A percentile compares a stretch with the other conserved stretches of the same genome.
phyloP scores from a whole-genome alignment of 2,329 filamentous ascomycete species.

The Xylariaceae sp. region DNA sequence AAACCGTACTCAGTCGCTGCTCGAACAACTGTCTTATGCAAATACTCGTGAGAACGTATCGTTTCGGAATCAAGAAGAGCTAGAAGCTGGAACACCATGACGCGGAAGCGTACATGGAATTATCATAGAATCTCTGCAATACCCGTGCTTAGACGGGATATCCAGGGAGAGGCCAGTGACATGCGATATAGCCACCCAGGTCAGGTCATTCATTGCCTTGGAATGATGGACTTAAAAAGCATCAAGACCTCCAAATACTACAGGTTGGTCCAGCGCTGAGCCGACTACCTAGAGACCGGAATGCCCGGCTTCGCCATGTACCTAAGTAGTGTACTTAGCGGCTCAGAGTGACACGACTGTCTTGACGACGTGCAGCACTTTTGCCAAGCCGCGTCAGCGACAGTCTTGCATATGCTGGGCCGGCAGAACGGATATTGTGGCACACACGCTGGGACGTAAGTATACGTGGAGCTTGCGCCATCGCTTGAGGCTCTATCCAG shows the following conservation, averaged over 20 bases:
- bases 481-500: neutral
- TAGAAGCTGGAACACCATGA: neutral
- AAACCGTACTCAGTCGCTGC: neutral
- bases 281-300: neutral
- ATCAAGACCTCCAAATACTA: too few relatives aligned
- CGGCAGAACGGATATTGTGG: neutral
- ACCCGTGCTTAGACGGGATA: too few relatives aligned
- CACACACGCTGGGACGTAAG: neutral
- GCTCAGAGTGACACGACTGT: neutral
- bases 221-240: too few relatives aligned
- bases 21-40: neutral
- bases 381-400: neutral
- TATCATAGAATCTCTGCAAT: too few relatives aligned
- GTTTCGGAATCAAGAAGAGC: neutral
- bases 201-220: too few relatives aligned
- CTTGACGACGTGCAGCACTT: neutral
- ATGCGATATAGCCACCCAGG: too few relatives aligned
- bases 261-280: neutral
- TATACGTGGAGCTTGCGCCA: neutral
- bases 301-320: too few relatives aligned
- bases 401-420: neutral
- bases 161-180: too few relatives aligned
- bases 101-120: neutral
- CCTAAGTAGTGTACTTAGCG: too few relatives aligned
- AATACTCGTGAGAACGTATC: neutral